Evolutionary conservation across 192 early-diverging fungal genomes (phyloP), one percentile per base, ranked within the genome.

Genomic region (Borealophlyctis nickersoniae): DNA sequence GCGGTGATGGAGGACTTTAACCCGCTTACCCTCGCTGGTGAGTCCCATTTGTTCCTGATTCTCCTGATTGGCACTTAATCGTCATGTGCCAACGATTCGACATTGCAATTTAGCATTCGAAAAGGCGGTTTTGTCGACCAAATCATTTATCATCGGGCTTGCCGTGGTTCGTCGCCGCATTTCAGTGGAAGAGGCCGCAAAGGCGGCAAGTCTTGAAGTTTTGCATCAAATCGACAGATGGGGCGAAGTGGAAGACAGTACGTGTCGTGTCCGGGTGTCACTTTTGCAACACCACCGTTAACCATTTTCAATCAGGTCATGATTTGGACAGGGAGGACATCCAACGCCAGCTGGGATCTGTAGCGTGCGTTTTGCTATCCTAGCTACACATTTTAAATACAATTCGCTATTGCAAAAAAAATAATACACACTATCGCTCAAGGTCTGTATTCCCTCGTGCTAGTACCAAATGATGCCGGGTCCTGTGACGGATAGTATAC

Each of bases 211-310:
- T 48, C 82, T 95, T 9, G 96, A 98, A 71, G 85, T 91, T 2
- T 74, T 79, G 65, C 78, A 91, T 16, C 96, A 98, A 78, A 96
- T 92, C 36, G 80, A 87, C 33, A 81, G 81, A 34, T 98, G 93
- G 94, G 96, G 96, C 30, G 86, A 90, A 70, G 90, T 94, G 9
- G 89, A 92, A 73, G 90, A 92, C 66, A 86, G 82, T 85, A 70
- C 59, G 79, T 83, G 27, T 36, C n/a, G n/a, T n/a, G n/a, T n/a
- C n/a, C n/a, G n/a, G n/a, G n/a, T 28, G 28, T 34, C 73, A 27
- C 52, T 63, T 22, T n/a, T 49, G 52, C 29, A n/a, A 24, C 30
- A 22, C 22, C 48, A 22, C 27, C 27, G 5, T 54, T 11, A 54
- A 22, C 53, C 7, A 54, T 7, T 54, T 54, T n/a, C n/a, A n/a